phyloP scores from a whole-genome alignment of 208 protist species.

The Leishmania braziliensis region DNA sequence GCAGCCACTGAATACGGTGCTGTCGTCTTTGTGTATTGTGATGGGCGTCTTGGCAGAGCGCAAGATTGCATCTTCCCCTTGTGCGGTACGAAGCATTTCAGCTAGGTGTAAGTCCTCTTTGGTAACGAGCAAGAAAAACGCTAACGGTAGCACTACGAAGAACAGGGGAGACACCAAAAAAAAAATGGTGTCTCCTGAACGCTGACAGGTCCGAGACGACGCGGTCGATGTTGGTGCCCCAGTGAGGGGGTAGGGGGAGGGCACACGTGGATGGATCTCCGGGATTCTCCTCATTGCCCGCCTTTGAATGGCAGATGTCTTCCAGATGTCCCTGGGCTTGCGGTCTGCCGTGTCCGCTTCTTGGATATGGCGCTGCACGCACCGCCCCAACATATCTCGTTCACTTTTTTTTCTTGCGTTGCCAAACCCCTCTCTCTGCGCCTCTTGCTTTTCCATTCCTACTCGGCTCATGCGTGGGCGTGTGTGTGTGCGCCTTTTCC shows the following conservation, averaged over 20 bases:
- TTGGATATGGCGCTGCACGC: background rate
- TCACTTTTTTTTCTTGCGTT: background rate
- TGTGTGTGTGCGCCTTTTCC: background rate
- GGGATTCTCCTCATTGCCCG: background rate
- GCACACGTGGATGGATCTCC: background rate
- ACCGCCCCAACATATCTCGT: too few species aligned
- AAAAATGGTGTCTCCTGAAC: background rate
- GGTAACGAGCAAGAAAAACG: background rate
- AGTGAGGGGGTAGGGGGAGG: background rate
- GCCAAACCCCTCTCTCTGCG: background rate
- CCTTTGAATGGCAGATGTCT: background rate
- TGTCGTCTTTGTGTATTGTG: background rate
- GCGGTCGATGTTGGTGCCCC: background rate
- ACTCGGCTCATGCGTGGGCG: background rate
- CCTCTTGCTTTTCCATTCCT: background rate
- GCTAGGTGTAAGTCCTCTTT: background rate
- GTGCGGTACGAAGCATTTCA: background rate
- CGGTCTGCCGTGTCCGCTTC: background rate
- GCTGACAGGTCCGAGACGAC: background rate
- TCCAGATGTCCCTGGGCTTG: background rate
- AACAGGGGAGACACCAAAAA: background rate
- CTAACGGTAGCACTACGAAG: too few species aligned
- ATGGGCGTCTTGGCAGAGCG: background rate
- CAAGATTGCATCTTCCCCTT: background rate
- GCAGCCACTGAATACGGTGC: background rate